Evolutionary conservation across 2,329 filamentous ascomycete species (phyloP).

Genomic region (Nakataea oryzae): DNA sequence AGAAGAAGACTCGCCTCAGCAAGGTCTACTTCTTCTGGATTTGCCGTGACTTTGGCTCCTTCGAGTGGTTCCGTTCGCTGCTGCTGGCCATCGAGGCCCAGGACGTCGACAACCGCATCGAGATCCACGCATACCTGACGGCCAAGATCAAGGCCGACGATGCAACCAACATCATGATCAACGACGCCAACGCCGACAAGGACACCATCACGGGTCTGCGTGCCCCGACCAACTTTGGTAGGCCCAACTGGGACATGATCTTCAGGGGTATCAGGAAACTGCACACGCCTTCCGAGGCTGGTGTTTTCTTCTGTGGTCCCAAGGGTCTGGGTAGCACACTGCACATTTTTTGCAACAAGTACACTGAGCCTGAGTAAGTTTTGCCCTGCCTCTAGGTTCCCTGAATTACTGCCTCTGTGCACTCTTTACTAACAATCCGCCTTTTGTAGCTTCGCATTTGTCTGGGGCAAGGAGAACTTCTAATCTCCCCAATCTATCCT

Average conservation of each 20-base stretch:
- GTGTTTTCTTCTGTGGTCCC: constrained; percentile 79
- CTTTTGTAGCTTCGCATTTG: constrained; percentile 45
- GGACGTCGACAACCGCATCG: constrained; percentile 73
- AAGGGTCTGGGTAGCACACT: constrained; percentile 67
- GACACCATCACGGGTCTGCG: constrained; percentile 76
- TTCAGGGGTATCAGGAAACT: constrained; percentile 76
- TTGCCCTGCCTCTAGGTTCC: constrained; percentile 7
- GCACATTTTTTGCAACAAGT: constrained; percentile 81
- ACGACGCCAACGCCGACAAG: constrained; percentile 74
- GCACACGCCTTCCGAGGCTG: constrained; percentile 60
- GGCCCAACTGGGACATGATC: constrained; percentile 86
- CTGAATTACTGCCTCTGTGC: constrained; percentile 4
- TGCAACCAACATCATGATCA: constrained; percentile 88
- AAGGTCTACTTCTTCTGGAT: constrained; percentile 95
- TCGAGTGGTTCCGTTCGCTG: constrained; percentile 82
- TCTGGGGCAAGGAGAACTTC: constrained; percentile 63
- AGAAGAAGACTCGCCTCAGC: constrained; percentile 65
- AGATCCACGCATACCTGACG: constrained; percentile 83
- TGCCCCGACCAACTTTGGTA: constrained; percentile 75
- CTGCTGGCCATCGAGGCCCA: constrained; percentile 79
- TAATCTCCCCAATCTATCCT: constrained; percentile 19
- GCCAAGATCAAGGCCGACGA: constrained; percentile 80
- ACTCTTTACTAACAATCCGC: constrained; percentile 14
- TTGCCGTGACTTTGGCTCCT: constrained; percentile 76
- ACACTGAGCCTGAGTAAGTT: constrained; percentile 68